These are phyloP conservation scores for Apiospora kogelbergensis DNA, from an alignment of 2,329 filamentous ascomycete species.

Conservation along the genomic window DNA sequence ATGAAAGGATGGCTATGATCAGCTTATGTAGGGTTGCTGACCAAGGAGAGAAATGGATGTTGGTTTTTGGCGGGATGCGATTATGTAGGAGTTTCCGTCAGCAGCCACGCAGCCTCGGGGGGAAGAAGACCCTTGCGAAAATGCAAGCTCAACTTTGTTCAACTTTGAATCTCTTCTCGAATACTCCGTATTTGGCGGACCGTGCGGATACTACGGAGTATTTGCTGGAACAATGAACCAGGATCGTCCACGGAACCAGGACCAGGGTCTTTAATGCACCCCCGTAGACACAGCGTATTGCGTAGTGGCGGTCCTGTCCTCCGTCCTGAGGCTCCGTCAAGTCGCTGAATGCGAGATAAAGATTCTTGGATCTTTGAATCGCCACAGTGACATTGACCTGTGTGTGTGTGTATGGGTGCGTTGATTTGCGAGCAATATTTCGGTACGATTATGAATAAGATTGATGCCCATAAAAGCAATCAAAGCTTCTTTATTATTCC, in stretches of 20 bases:
- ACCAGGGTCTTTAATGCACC: background rate
- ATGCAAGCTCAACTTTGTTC: background rate
- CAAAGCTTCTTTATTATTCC: background rate
- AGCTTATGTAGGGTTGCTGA: slow-evolving; percentile 11
- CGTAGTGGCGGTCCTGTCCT: background rate
- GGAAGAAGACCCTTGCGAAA: background rate
- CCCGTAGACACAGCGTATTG: background rate
- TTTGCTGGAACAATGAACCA: background rate
- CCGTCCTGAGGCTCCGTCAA: background rate
- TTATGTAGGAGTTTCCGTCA: background rate
- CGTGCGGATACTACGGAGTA: slow-evolving; percentile 13
- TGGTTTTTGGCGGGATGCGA: background rate
- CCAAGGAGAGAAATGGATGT: background rate
- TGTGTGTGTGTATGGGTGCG: too few species aligned
- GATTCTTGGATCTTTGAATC: background rate
- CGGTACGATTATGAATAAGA: background rate
- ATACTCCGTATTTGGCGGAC: slow-evolving; percentile 10
- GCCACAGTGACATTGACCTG: background rate
- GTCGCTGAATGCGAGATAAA: background rate
- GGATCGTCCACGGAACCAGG: background rate
- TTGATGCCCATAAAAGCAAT: background rate
- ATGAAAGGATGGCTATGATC: background rate
- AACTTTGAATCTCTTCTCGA: background rate
- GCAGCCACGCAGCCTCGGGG: background rate
- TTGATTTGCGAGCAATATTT: background rate